Percentiles rank a stretch among this genome's conserved stretches.
phyloP scores from a whole-genome alignment of 2,329 filamentous ascomycete species.

The Macrophomina phaseolina region DNA sequence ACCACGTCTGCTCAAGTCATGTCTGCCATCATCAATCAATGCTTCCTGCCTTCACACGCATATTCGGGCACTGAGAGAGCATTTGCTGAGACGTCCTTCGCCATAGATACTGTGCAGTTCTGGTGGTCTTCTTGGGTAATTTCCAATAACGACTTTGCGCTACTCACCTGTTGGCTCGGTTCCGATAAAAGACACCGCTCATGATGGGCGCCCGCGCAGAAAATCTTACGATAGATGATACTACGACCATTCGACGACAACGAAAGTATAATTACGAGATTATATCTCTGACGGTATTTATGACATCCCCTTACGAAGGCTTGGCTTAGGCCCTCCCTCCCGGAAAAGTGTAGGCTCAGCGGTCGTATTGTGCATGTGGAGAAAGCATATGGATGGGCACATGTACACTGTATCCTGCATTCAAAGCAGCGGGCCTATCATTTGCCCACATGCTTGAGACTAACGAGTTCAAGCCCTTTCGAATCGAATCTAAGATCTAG shows the following conservation, averaged over 20 bases:
- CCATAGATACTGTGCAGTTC: constrained; percentile 26
- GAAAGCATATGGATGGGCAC: neutral
- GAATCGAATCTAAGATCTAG: no score
- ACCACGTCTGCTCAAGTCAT: no score
- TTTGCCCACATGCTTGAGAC: no score
- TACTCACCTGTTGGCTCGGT: neutral
- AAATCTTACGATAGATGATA: neutral
- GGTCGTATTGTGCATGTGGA: neutral
- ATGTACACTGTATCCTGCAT: no score
- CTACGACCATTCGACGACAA: neutral
- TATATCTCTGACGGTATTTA: neutral
- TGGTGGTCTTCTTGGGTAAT: constrained; percentile 28
- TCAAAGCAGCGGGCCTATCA: no score
- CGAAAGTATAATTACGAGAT: neutral
- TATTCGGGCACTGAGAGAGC: neutral
- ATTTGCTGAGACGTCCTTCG: neutral
- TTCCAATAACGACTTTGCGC: constrained; percentile 4
- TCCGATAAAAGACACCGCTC: neutral
- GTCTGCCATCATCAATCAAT: no score
- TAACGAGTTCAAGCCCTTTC: no score
- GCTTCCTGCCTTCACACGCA: no score
- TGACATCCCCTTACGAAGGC: neutral
- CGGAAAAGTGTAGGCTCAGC: neutral
- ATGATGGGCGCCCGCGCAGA: neutral
- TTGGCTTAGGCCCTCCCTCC: neutral